Conservation (phyloP, 306 rosid genomes). For the Ormosia semicastrata region DNA sequence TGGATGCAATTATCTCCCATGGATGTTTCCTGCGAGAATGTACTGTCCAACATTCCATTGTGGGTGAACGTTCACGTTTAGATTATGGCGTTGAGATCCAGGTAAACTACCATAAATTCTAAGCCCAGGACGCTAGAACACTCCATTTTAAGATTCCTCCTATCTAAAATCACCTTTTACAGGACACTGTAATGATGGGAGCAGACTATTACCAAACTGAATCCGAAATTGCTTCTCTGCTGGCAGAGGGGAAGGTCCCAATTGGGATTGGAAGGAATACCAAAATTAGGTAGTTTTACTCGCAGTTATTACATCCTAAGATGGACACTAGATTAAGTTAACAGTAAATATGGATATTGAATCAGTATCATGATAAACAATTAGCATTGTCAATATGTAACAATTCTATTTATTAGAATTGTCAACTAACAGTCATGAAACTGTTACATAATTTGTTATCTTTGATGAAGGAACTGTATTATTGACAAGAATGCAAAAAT, state of each 20-base stretch:
- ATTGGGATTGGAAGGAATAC: constrained; percentile 90
- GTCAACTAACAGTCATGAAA: constrained; percentile 6
- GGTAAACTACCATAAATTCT: constrained; percentile 40
- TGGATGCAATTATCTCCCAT: constrained; percentile 91
- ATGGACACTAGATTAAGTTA: not conserved
- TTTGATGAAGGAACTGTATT: constrained; percentile 68
- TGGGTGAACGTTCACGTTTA: constrained; percentile 87
- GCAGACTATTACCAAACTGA: constrained; percentile 94
- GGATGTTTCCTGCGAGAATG: constrained; percentile 94
- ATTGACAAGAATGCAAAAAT: constrained; percentile 90
- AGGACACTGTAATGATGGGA: constrained; percentile 96
- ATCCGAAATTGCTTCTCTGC: constrained; percentile 78
- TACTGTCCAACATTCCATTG: constrained; percentile 65
- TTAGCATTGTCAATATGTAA: not conserved
- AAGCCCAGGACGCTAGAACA: not conserved
- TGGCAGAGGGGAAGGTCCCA: constrained; percentile 82
- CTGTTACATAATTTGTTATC: not conserved
- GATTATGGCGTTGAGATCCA: constrained; percentile 77
- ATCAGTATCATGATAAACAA: not conserved
- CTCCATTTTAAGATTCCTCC: not conserved
- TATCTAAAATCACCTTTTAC: constrained; percentile 9
- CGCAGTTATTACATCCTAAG: not conserved
- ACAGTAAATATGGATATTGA: not conserved
- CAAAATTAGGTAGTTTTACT: constrained; percentile 61
- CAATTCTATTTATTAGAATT: not conserved